Evolutionary conservation across 2,329 filamentous ascomycete genomes (phyloP).

Genomic region (Alternaria consortialis): DNA sequence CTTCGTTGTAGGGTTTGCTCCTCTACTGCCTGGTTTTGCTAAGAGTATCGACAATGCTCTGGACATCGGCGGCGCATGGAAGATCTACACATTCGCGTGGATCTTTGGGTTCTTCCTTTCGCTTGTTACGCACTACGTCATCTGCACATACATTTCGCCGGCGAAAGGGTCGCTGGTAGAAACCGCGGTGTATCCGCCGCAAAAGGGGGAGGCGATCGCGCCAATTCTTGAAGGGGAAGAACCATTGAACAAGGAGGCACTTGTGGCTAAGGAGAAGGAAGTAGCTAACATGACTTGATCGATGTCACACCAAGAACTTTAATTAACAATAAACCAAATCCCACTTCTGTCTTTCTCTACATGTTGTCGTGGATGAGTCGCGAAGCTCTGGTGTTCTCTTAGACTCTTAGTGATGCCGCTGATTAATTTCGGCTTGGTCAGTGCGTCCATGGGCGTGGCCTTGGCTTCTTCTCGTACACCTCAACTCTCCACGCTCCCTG

Average conservation of each 20-base stretch:
- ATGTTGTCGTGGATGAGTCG: background rate
- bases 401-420: slow-evolving; percentile 33
- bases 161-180: slow-evolving; percentile 46
- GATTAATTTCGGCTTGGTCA: slow-evolving; percentile 30
- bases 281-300: slow-evolving; percentile 25
- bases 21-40: slow-evolving; percentile 51
- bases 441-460: slow-evolving; percentile 23
- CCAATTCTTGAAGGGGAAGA: slow-evolving; percentile 35
- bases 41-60: slow-evolving; percentile 51
- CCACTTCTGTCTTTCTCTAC: too few relatives aligned
- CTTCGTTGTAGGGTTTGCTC: slow-evolving; percentile 44
- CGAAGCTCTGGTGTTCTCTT: slow-evolving; percentile 18
- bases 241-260: slow-evolving; percentile 26
- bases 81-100: slow-evolving; percentile 56
- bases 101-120: slow-evolving; percentile 53
- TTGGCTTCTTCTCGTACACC: slow-evolving; percentile 26
- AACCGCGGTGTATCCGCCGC: slow-evolving; percentile 50
- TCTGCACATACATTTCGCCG: slow-evolving; percentile 53
- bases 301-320: too few relatives aligned
- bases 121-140: slow-evolving; percentile 49
- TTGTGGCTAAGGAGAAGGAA: slow-evolving; percentile 40
- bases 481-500: slow-evolving; percentile 1
- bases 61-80: slow-evolving; percentile 53
- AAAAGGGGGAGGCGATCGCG: slow-evolving; percentile 39
- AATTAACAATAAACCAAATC: too few relatives aligned